phyloP scores from a whole-genome alignment of 208 protist species.

The Crithidia bombi region DNA sequence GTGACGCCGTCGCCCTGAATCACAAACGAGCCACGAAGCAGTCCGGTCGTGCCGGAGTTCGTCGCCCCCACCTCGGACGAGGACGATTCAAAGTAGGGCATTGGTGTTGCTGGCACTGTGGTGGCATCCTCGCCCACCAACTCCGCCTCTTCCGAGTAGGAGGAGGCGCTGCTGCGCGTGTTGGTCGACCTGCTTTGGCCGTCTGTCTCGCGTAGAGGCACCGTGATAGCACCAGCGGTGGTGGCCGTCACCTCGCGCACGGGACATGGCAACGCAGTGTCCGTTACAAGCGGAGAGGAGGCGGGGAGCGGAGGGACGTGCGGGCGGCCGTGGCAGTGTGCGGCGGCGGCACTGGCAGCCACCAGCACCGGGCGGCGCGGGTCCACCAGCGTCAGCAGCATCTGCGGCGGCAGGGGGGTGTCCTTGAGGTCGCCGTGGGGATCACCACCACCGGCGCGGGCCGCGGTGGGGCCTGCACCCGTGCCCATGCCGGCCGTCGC shows the following conservation, averaged over 20 bases:
- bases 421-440: not conserved
- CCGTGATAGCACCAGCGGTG: not conserved
- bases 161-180: constrained; percentile 5
- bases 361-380: constrained; percentile 19
- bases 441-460: not conserved
- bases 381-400: constrained; percentile 26
- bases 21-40: constrained; percentile 1
- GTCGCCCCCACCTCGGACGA: not conserved
- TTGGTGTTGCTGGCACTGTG: not conserved
- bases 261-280: not conserved
- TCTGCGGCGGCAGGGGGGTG: constrained; percentile 14
- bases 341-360: constrained; percentile 7
- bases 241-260: constrained; percentile 2
- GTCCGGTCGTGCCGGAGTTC: not conserved
- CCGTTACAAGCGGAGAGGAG: not conserved
- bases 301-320: not conserved
- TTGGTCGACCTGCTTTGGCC: not conserved
- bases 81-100: not conserved
- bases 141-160: constrained; percentile 3
- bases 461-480: too few species aligned
- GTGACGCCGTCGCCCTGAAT: constrained; percentile 22
- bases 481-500: constrained; percentile 9
- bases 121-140: not conserved
- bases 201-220: not conserved
- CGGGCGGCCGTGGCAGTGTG: not conserved